A percentile compares a stretch with the other conserved stretches of the same genome.
phyloP scores from a whole-genome alignment of 1,284 basidiomycete genomes.

The Sporisorium sorghi region DNA sequence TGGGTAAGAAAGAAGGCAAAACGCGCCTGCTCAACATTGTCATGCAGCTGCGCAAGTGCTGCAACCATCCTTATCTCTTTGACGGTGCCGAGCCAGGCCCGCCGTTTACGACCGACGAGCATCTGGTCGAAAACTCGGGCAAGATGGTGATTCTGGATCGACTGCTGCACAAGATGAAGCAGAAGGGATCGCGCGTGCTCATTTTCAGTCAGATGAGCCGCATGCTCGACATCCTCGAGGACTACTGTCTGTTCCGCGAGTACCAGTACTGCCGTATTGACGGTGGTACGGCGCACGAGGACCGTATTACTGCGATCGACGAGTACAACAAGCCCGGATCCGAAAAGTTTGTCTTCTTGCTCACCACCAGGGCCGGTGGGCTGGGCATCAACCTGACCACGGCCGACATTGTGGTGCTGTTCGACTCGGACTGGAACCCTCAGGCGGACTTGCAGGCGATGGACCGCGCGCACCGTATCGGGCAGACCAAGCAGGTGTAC shows the following conservation, averaged over 20 bases:
- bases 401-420: slow-evolving; percentile 95
- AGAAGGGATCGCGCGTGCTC: slow-evolving; percentile 90
- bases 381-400: slow-evolving; percentile 96
- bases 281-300: slow-evolving; percentile 93
- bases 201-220: slow-evolving; percentile 99
- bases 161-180: slow-evolving; percentile 84
- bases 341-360: slow-evolving; percentile 95
- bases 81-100: slow-evolving; percentile 84
- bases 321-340: slow-evolving; percentile 95
- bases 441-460: slow-evolving; percentile 99
- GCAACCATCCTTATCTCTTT: slow-evolving; percentile 75
- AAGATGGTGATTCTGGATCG: slow-evolving; percentile 99
- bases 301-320: slow-evolving; percentile 94
- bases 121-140: slow-evolving; percentile 91
- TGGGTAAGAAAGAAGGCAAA: slow-evolving; percentile 93
- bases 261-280: slow-evolving; percentile 95
- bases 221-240: slow-evolving; percentile 92
- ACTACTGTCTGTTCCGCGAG: slow-evolving; percentile 92
- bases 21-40: slow-evolving; percentile 98
- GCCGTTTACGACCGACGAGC: slow-evolving; percentile 97
- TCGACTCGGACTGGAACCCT: slow-evolving; percentile 99
- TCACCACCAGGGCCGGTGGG: slow-evolving; percentile 98
- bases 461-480: slow-evolving; percentile 98
- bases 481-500: slow-evolving; percentile 98
- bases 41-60: slow-evolving; percentile 83